A percentile compares a stretch with the other conserved stretches of the same genome.
phyloP scores from a whole-genome alignment of 108 stramenopile species.

The Licmophora abbreviata region DNA sequence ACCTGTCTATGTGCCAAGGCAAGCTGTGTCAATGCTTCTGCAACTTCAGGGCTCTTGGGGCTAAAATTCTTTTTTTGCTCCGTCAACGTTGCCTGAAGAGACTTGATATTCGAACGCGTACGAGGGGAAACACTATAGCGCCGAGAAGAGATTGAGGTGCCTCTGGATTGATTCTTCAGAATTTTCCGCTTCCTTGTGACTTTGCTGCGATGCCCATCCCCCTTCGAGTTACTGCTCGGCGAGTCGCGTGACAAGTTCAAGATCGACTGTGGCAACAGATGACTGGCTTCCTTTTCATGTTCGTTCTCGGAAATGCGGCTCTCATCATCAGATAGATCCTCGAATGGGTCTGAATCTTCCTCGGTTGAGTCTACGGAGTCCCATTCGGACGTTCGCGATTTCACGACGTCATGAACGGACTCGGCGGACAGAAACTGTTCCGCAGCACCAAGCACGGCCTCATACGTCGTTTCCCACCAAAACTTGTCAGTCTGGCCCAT shows the following conservation, averaged over 20 bases:
- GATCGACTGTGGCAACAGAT: background rate
- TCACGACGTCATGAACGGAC: constrained; percentile 24
- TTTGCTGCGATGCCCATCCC: background rate
- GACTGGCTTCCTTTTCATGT: background rate
- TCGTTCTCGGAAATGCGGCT: too few species aligned
- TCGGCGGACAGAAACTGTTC: constrained; percentile 42
- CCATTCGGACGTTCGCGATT: background rate
- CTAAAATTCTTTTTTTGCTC: background rate
- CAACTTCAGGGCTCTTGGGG: background rate
- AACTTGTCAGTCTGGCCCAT: constrained; percentile 20
- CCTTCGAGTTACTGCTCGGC: background rate
- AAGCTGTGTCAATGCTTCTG: background rate
- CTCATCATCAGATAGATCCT: background rate
- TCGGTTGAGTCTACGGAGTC: background rate
- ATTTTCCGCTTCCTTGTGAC: background rate
- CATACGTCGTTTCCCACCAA: constrained; percentile 40
- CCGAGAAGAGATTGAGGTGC: background rate
- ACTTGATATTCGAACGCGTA: too few species aligned
- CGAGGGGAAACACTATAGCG: background rate
- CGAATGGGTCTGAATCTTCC: constrained; percentile 5
- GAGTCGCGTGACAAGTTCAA: background rate
- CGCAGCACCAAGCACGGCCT: constrained; percentile 36
- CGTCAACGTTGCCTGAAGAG: background rate
- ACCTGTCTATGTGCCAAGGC: background rate
- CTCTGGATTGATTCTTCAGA: background rate